Percentiles rank a stretch among this genome's conserved stretches.
Conservation (phyloP, 805 yeast species). For the Starmera quercuum region DNA sequence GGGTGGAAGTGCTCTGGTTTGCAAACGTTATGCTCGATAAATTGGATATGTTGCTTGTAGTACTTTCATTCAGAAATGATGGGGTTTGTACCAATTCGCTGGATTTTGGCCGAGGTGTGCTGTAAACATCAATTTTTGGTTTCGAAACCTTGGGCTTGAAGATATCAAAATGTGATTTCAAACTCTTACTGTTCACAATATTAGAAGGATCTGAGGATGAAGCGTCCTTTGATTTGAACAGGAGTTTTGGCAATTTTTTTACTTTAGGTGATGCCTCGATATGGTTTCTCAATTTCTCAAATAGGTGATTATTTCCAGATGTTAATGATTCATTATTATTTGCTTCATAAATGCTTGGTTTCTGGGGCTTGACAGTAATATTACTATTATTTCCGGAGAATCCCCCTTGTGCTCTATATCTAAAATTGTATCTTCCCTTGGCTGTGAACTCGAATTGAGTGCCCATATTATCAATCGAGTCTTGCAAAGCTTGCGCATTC, state of each 20-base stretch:
- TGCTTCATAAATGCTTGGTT: background rate
- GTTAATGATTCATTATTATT: background rate
- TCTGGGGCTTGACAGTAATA: background rate
- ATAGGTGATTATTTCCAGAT: constrained; percentile 3
- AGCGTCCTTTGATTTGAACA: background rate
- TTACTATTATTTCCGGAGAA: background rate
- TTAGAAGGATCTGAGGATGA: background rate
- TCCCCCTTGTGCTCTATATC: no score
- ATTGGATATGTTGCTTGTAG: constrained; percentile 13
- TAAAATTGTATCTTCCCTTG: constrained; percentile 23
- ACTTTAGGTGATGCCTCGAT: constrained; percentile 15
- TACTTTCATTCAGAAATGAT: constrained; percentile 15
- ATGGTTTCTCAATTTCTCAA: constrained; percentile 2
- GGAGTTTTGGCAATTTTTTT: constrained; percentile 12
- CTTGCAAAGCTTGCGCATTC: constrained; percentile 11
- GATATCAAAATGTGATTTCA: constrained; percentile 1
- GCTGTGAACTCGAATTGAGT: constrained; percentile 21
- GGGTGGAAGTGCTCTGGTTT: constrained; percentile 3
- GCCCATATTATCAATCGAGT: constrained; percentile 16
- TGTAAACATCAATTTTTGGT: constrained; percentile 13
- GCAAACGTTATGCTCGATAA: constrained; percentile 20
- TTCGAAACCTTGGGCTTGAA: constrained; percentile 8
- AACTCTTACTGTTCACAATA: no score
- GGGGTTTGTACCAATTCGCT: constrained; percentile 21
- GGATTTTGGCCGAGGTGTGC: constrained; percentile 22